phyloP scores from a whole-genome alignment of 257 asterid genomes.

The Petunia secreta region DNA sequence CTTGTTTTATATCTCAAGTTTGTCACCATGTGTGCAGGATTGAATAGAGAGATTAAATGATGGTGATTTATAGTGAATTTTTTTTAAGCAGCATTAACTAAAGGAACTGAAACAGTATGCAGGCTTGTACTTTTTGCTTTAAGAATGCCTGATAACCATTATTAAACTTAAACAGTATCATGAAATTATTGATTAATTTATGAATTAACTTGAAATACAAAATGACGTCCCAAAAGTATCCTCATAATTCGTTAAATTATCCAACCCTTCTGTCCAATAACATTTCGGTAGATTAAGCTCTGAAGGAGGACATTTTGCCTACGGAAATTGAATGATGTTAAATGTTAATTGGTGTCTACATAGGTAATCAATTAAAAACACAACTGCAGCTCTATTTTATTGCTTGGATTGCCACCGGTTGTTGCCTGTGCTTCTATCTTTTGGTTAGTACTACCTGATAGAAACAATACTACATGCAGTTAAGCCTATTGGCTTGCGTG shows the following conservation, averaged over 20 bases:
- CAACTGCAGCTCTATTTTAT: neutral
- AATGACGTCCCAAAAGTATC: neutral
- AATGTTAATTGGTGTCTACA: neutral
- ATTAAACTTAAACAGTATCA: neutral
- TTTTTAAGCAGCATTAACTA: neutral
- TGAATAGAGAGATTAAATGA: too few species aligned
- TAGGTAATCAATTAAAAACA: neutral
- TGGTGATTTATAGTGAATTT: too few species aligned
- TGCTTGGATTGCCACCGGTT: neutral
- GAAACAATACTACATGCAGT: neutral
- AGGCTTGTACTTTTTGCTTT: neutral
- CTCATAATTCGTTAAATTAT: neutral
- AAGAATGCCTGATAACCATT: neutral
- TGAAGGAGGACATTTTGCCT: neutral
- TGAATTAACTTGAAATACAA: neutral
- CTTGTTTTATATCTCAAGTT: too few species aligned
- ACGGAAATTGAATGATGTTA: neutral
- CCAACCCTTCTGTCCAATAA: neutral
- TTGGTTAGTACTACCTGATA: neutral
- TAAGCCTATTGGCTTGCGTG: neutral
- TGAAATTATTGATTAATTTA: neutral
- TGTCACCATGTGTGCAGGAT: too few species aligned
- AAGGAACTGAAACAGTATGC: neutral
- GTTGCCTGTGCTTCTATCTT: neutral
- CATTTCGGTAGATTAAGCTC: neutral